Base-by-base conservation (phyloP, 176 grass and related monocot species). In the Cenchrus americanus region DNA sequence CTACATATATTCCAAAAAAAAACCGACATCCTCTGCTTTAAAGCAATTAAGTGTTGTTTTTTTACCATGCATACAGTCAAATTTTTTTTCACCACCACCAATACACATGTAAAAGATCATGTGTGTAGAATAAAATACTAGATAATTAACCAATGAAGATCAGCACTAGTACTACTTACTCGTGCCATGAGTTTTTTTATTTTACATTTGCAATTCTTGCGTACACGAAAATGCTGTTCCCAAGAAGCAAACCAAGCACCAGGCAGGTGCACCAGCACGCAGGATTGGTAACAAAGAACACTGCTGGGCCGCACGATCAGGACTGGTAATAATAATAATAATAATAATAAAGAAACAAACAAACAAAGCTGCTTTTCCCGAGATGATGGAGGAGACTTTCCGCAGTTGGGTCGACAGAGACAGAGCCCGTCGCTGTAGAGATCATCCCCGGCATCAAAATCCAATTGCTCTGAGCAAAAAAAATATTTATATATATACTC, bases 391-490 rank as follows among this genome's bases (percentile, higher is more conserved):
- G 54, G n/a, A 22, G 70, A 76, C 51, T 77, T 24, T 71, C 76
- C 13, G 23, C 69, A 60, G 62, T 53, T 62, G 60, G 42, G 54
- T 61, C 3, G 66, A 59, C 32, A 30, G 59, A 21, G 81, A 80
- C 59, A 84, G 50, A 12, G 19, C 15, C 43, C 9, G 49, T 62
- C 19, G 21, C 64, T 71, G 84, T n/a, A 64, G 60, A 76, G 67
- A 88, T 84, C 51, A 83, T 88, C 82, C 49, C 60, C 58, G 46
- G 30, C 60, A 62, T 37, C 34, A 50, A 14, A 73, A 22, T 82
- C 69, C 66, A 84, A 50, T 46, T 19, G 11, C 47, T 37, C 34
- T 37, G 4, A 1, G 53, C n/a, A 12, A 47, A 9, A 78, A 19
- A 73, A 13, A 26, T 14, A 34, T 30, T 30, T 30, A 30, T 30